Evolutionary conservation across 2,329 filamentous ascomycete species (phyloP).

Genomic region (Ceratocystis alfenasii): DNA sequence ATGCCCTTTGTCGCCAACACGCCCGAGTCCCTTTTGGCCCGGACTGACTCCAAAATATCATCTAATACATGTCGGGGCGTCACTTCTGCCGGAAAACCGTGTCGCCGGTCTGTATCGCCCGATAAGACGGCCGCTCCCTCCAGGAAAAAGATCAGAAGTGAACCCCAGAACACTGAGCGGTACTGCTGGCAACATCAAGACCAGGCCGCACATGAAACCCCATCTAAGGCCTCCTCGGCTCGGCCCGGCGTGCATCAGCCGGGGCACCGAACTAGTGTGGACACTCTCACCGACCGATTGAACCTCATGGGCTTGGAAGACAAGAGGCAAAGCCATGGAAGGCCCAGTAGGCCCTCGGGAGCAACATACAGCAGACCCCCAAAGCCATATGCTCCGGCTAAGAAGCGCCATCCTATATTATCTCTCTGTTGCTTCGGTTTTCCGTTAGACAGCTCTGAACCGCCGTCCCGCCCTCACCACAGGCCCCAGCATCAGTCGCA

Average conservation of each 20-base stretch:
- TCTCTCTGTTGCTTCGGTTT: constrained; percentile 19
- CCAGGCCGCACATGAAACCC: constrained; percentile 49
- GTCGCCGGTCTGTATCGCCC: constrained; percentile 53
- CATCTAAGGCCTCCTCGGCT: constrained; percentile 28
- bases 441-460: constrained; percentile 2
- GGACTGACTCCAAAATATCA: constrained; percentile 76
- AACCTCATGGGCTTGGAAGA: constrained; percentile 57
- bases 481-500: background rate
- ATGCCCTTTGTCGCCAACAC: constrained; percentile 35
- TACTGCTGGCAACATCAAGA: constrained; percentile 97
- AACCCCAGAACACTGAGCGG: constrained; percentile 43
- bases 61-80: constrained; percentile 78
- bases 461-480: background rate
- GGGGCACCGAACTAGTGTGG: constrained; percentile 61
- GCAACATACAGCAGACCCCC: constrained; percentile 21
- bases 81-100: constrained; percentile 69
- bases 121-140: constrained; percentile 14
- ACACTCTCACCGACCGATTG: constrained; percentile 71
- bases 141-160: background rate
- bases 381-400: constrained; percentile 11
- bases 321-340: constrained; percentile 28
- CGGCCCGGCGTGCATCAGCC: constrained; percentile 24
- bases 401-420: constrained; percentile 2
- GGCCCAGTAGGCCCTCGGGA: constrained; percentile 24
- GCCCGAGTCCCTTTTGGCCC: constrained; percentile 29